Base-by-base conservation (phyloP, 306 rosid genomes). In the Elaeagnus macrophylla region DNA sequence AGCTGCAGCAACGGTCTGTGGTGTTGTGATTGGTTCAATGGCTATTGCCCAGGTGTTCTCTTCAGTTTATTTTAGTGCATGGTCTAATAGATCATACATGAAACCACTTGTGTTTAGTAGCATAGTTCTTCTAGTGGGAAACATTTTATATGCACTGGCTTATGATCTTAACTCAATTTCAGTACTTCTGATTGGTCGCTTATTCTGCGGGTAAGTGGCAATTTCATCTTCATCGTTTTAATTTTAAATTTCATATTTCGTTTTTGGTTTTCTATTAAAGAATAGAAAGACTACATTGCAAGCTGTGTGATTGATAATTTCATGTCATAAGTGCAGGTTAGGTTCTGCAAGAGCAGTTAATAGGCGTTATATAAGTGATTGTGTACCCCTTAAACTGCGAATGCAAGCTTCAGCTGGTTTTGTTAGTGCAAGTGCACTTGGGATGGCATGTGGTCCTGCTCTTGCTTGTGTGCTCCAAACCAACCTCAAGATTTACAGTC, bases 1-100 rank as follows among this genome's bases (percentile, higher is more conserved):
- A 60, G 95, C 97, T 14, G 97, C 97, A 7, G 95, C 90, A 39
- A 89, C 97, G 7, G 90, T 86, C 73, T 89, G 97, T 48, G 97
- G 95, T 45, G 73, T 81, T 18, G 94, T 89, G 16, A 89, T 89
- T 51, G 97, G 95, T 45, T 81, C 97, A 15, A 89, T 89, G 97
- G 95, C 97, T 48, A 80, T 89, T 66, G 97, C 97, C 7, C 97
- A 89, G 59, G 73, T 89, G 67, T 79, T 89, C 67, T 85, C 95
- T 55, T 89, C 97, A 0, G 88, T 86, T 72, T 89, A 89, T 70
- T 89, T 89, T 68, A 89, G 97, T 74, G 88, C 88, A 1, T 89
- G 97, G 97, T 86, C 97, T 56, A 89, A 85, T 70, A 75, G 67
- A 71, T 85, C 97, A 12, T 89, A 89, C 81, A 67, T 85, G 76